Conservation (phyloP, 768 basidiomycete genomes). For the Boletus sp. region DNA sequence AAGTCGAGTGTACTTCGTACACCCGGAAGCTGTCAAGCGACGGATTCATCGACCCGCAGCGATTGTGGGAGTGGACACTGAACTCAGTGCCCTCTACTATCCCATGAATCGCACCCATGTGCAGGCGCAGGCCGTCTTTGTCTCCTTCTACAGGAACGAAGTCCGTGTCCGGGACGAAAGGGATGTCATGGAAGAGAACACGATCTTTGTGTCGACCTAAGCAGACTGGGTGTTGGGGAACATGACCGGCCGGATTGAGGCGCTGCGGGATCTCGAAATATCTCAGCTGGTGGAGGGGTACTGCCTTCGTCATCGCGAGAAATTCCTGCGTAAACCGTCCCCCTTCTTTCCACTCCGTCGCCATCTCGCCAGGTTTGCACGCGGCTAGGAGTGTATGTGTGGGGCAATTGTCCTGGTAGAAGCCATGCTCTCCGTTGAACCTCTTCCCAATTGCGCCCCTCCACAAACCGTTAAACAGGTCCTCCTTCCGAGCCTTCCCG, state of each 20-base stretch:
- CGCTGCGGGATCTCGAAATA: constrained; percentile 47
- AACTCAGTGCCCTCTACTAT: constrained; percentile 62
- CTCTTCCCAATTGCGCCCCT: constrained; percentile 38
- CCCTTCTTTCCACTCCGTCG: constrained; percentile 59
- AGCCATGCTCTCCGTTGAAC: constrained; percentile 39
- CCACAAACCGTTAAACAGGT: constrained; percentile 58
- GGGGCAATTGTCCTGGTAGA: constrained; percentile 38
- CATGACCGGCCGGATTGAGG: constrained; percentile 36
- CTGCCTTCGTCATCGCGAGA: constrained; percentile 41
- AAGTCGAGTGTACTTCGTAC: constrained; percentile 53
- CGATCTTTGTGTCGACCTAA: constrained; percentile 48
- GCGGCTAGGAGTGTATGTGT: constrained; percentile 58
- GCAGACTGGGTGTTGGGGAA: constrained; percentile 46
- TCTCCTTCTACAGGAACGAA: constrained; percentile 45
- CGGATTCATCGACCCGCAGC: constrained; percentile 54
- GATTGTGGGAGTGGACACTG: constrained; percentile 59
- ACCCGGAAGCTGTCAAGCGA: constrained; percentile 49
- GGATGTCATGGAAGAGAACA: constrained; percentile 51
- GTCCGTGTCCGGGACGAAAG: constrained; percentile 49
- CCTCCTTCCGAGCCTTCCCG: constrained; percentile 48
- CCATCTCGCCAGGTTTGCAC: constrained; percentile 51
- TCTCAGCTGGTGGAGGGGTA: constrained; percentile 52
- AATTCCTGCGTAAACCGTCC: constrained; percentile 60
- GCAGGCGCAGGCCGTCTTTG: constrained; percentile 44
- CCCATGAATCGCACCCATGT: constrained; percentile 60